Percentiles rank a stretch among this genome's conserved stretches.
Evolutionary conservation across 179 eudicot genomes (phyloP).

Genomic region (Actinidia arguta): DNA sequence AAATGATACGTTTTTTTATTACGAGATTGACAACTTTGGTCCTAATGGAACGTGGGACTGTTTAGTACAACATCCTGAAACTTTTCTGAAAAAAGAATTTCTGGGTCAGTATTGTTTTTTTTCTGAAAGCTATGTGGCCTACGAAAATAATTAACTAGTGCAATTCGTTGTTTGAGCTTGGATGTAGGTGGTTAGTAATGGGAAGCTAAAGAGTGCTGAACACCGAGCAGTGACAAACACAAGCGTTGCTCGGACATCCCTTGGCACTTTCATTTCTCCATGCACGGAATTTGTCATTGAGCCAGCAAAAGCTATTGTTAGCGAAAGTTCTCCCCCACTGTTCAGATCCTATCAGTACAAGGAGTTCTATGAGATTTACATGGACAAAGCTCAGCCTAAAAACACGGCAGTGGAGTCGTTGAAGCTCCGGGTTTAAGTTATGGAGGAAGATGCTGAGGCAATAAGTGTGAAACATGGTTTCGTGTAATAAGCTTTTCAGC

Average conservation of each 20-base stretch:
- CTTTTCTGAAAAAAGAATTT: no score
- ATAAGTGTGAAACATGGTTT: no score
- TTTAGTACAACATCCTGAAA: no score
- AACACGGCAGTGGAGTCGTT: background rate
- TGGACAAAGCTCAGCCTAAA: no score
- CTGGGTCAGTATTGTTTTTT: no score
- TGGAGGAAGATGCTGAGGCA: no score
- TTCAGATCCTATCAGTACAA: conserved; percentile 39
- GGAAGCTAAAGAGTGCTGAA: conserved; percentile 51
- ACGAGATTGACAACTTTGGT: no score
- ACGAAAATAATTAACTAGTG: no score
- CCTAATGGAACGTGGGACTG: no score
- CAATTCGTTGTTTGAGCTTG: background rate
- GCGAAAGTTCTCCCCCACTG: conserved; percentile 20
- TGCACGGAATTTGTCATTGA: conserved; percentile 33
- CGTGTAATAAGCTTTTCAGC: no score
- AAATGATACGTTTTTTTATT: no score
- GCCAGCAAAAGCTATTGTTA: conserved; percentile 37
- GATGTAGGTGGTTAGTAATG: conserved; percentile 56
- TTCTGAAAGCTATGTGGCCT: no score
- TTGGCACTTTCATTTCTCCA: conserved; percentile 53
- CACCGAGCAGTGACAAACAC: conserved; percentile 56
- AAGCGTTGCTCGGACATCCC: conserved; percentile 36
- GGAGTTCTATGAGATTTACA: conserved; percentile 17
- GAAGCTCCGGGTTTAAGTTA: background rate